Base-by-base conservation (phyloP, 345 rosid genomes). In the Pistacia integerrima region DNA sequence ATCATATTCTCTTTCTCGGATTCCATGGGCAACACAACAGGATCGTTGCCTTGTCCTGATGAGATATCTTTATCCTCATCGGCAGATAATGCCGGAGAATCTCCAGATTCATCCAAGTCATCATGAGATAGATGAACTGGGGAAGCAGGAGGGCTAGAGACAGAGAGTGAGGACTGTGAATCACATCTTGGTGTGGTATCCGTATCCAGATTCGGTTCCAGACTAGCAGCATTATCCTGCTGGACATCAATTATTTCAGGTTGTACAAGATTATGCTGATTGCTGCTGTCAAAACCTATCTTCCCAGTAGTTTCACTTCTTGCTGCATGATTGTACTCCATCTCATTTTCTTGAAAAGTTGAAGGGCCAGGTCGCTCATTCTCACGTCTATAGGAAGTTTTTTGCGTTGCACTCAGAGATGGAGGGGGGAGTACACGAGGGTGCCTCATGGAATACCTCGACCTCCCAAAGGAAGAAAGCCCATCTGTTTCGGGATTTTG, bases 361-460 rank as follows among this genome's bases (percentile, higher is more conserved):
- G 97, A 87, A 12, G 95, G 79, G 63, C 87, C 91, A 68, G 91
- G 87, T 75, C 5, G 81, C 72, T 87, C 92, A 85, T 22, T 75
- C 74, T 87, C 90, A 73, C 78, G 81, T 82, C 90, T 88, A 73
- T 85, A 84, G 14, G 89, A 56, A 41, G 67, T 73, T 81, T 90
- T 96, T 60, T 88, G 94, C 82, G 86, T 81, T 28, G 90, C 82
- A 77, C 81, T 84, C 78, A 91, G 78, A 54, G 92, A 82, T 70
- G 91, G 96, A 83, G 99, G 97, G 60, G 98, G 98, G 49, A 87
- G 88, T 67, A 94, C 98, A 75, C 92, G 97, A 78, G 98, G 99
- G 87, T 92, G 97, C 87, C 90, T 91, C 83, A 86, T 82, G 72
- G 98, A 85, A 83, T 88, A 88, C 62, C 97, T 82, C 61, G 92